phyloP scores from a whole-genome alignment of 768 basidiomycete species.

The Leccinum variicolor region DNA sequence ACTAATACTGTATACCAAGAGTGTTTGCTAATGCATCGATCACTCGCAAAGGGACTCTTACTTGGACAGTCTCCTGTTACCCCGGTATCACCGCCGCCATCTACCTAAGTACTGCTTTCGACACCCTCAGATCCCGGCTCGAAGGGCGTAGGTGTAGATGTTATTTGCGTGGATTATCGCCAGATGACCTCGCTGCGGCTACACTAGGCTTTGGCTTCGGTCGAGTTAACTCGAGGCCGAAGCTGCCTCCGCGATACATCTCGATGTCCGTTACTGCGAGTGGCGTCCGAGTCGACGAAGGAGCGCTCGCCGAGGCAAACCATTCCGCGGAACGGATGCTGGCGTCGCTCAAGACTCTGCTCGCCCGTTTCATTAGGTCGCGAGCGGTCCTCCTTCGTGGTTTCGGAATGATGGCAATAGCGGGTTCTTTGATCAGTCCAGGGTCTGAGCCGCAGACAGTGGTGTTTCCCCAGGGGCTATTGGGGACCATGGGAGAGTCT shows the following conservation, averaged over 20 bases:
- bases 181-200: neutral
- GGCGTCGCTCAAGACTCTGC: conserved; percentile 23
- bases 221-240: conserved; percentile 5
- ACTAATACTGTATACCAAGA: conserved; percentile 14
- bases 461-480: conserved; percentile 5
- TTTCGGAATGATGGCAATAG: conserved; percentile 6
- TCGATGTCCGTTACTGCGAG: conserved; percentile 24
- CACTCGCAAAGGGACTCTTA: neutral
- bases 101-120: neutral
- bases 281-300: conserved; percentile 5
- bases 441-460: conserved; percentile 1
- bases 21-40: neutral
- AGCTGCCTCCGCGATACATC: conserved; percentile 22
- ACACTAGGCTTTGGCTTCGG: neutral
- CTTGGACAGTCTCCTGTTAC: conserved; percentile 1
- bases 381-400: conserved; percentile 14
- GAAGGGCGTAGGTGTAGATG: conserved; percentile 32
- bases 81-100: conserved; percentile 19
- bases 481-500: conserved; percentile 5
- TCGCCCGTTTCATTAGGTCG: conserved; percentile 17
- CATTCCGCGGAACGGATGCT: conserved; percentile 33
- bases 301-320: conserved; percentile 23
- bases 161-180: conserved; percentile 28
- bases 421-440: neutral
- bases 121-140: conserved; percentile 23